A percentile compares a stretch with the other conserved stretches of the same genome.
Conservation (phyloP, 1,284 basidiomycete species). For the Pyrrhoderma noxium region DNA sequence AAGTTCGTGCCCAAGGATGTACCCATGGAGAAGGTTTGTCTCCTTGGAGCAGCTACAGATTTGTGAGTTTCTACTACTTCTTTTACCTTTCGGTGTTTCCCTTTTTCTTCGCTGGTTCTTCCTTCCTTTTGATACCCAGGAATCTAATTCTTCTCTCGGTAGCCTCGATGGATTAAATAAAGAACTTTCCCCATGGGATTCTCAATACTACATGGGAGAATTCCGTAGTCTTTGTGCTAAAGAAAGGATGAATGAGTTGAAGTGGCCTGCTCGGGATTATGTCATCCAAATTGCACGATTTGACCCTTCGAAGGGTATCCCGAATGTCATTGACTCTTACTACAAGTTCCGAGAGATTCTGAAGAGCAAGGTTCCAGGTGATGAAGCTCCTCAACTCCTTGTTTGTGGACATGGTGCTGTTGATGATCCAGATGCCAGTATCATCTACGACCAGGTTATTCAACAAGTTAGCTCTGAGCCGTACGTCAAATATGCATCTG, state of each 20-base stretch:
- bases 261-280: conserved; percentile 77
- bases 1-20: conserved; percentile 84
- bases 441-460: conserved; percentile 76
- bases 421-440: conserved; percentile 78
- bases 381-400: conserved; percentile 71
- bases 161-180: conserved; percentile 90
- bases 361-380: conserved; percentile 38
- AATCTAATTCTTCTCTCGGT: conserved; percentile 3
- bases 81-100: conserved; percentile 3
- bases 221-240: conserved; percentile 67
- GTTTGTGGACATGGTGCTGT: conserved; percentile 85
- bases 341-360: conserved; percentile 65
- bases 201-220: conserved; percentile 76
- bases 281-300: conserved; percentile 82
- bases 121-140: neutral
- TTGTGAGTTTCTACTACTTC: conserved; percentile 40
- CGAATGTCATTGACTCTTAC: conserved; percentile 78
- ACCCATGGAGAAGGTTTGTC: conserved; percentile 57
- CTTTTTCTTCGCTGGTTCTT: conserved; percentile 2
- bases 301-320: conserved; percentile 71
- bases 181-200: conserved; percentile 66
- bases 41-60: conserved; percentile 74
- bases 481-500: conserved; percentile 52
- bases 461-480: conserved; percentile 45
- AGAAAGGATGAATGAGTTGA: conserved; percentile 70